Evolutionary conservation across 108 stramenopile genomes (phyloP), one percentile per base, ranked within the genome.

Genomic region (Aurantiochytrium sp.): DNA sequence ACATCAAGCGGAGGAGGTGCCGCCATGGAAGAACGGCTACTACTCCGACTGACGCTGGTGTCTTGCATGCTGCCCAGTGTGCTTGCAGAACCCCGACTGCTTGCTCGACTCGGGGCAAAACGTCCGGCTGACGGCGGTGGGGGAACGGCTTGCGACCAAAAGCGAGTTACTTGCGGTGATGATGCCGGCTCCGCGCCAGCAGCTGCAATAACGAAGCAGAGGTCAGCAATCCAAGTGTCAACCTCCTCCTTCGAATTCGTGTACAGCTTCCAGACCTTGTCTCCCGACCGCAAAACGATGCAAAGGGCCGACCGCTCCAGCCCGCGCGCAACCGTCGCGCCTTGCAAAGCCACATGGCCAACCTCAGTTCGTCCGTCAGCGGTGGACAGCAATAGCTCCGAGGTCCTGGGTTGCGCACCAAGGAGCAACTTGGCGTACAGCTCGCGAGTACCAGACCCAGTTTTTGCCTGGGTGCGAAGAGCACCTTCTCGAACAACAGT

Each of bases 161-260:
- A 69, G 1, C 64, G 25, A 14, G 64, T 42, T 14, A 28, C 64
- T 3, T 42, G 64, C 42, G 64, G 64, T 2, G 64, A 69, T 23
- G 64, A 16, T 10, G 25, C 42, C 10, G 64, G 42, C 64, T 42
- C 64, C 12, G 64, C 25, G 25, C 35, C 64, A 69, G 64, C 64
- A 42, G 64, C 64, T 69, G 76, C 45, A 83, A 83, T 83, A 53
- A 83, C 76, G 23, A 83, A 83, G 76, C 76, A 83, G 4, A 83
- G 19, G 76, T 83, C 76, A 6, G 12, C 51, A 35, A 53, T 12
- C 76, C 76, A 83, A 55, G 51, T 1, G 51, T 83, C 76, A 2
- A 83, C 6, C 10, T 83, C 76, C n/a, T 47, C 76, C 10, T 23
- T 12, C 1, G n/a, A n/a, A 21, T 83, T 4, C 16, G 76, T 28